Evolutionary conservation across 1,284 basidiomycete genomes (phyloP).

Genomic region (Inonotus obliquus): DNA sequence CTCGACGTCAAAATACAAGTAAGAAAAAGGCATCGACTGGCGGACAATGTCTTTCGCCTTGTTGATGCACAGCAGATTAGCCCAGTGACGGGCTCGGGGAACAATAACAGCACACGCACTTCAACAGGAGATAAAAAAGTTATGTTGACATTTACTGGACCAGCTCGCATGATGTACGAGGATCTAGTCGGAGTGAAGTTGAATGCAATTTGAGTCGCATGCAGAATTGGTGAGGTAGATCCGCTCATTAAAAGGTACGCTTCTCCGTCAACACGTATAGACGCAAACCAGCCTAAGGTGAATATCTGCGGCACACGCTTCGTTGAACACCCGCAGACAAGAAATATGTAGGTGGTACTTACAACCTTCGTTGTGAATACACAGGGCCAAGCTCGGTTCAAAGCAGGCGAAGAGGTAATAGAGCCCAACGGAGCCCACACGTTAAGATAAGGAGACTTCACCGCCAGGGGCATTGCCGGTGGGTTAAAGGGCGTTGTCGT

Average conservation of each 20-base stretch:
- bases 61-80: not conserved
- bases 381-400: not conserved
- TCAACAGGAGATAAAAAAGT: constrained; percentile 39
- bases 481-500: constrained; percentile 11
- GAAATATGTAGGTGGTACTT: not conserved
- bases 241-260: not conserved
- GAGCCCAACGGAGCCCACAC: constrained; percentile 11
- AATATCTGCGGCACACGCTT: not conserved
- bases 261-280: not conserved
- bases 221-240: not conserved
- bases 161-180: constrained; percentile 32
- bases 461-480: constrained; percentile 9
- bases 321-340: not conserved
- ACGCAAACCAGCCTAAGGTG: constrained; percentile 4
- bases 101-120: constrained; percentile 23
- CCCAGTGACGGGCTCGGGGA: not conserved
- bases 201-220: not conserved
- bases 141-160: constrained; percentile 33
- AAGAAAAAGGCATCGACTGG: constrained; percentile 40
- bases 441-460: constrained; percentile 14
- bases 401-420: not conserved
- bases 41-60: constrained; percentile 26
- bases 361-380: not conserved
- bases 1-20: constrained; percentile 33
- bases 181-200: constrained; percentile 34